Evolutionary conservation across 2,329 filamentous ascomycete species (phyloP).

Genomic region (Mycosphaerelloides madeirae): DNA sequence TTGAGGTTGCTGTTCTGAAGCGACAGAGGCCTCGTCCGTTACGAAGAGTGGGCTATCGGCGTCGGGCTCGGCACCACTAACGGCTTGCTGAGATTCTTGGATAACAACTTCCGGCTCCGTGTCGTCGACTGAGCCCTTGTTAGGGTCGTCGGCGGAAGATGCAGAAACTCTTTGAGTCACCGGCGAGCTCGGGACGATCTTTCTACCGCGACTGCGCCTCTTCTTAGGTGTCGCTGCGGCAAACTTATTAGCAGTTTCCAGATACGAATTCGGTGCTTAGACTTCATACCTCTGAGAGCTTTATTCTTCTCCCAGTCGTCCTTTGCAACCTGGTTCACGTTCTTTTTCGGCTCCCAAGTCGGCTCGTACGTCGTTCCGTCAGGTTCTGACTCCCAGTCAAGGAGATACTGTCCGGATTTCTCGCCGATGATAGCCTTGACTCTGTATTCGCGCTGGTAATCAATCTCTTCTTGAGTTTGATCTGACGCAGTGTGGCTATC

Average conservation of each 20-base stretch:
- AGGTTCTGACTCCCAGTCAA: slow-evolving; percentile 55
- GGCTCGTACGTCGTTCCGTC: slow-evolving; percentile 47
- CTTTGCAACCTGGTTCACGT: slow-evolving; percentile 35
- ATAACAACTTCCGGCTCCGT: not conserved
- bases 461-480: slow-evolving; percentile 27
- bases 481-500: slow-evolving; percentile 9
- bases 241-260: not conserved
- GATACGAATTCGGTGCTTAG: too few species aligned
- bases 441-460: slow-evolving; percentile 23
- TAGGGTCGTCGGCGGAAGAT: not conserved
- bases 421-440: slow-evolving; percentile 32
- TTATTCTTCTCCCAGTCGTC: slow-evolving; percentile 33
- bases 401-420: slow-evolving; percentile 41
- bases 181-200: slow-evolving; percentile 22
- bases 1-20: not conserved
- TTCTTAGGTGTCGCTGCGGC: not conserved
- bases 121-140: not conserved
- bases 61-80: slow-evolving; percentile 1
- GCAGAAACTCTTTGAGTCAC: not conserved
- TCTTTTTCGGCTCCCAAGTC: slow-evolving; percentile 48
- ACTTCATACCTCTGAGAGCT: slow-evolving; percentile 3
- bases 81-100: slow-evolving; percentile 2
- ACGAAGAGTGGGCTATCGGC: slow-evolving; percentile 18
- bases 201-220: slow-evolving; percentile 4
- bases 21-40: not conserved